These are phyloP conservation scores for Sphaerostilbella broomeana DNA, from an alignment of 2,329 filamentous ascomycete genomes.

Conservation along the genomic window DNA sequence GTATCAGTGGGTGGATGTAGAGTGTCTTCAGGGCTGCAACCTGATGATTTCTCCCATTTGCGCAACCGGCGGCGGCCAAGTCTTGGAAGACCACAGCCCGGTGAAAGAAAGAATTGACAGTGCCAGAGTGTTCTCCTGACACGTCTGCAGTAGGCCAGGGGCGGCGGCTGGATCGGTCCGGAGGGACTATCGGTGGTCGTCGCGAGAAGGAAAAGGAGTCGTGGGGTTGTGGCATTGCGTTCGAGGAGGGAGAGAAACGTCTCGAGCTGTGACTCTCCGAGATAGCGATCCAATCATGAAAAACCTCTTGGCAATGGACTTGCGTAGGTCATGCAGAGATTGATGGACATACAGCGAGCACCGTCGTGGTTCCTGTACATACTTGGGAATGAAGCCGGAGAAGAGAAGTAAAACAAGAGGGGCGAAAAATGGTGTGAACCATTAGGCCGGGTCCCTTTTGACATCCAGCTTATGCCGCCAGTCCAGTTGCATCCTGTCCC, in stretches of 20 bases:
- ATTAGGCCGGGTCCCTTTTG: slow-evolving; percentile 1
- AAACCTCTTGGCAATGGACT: slow-evolving; percentile 4
- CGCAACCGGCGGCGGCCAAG: slow-evolving; percentile 9
- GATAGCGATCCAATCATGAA: slow-evolving; percentile 12
- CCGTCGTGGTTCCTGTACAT: slow-evolving; percentile 3
- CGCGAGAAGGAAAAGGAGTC: slow-evolving; percentile 10
- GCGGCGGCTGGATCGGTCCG: background rate
- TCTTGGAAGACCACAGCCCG: slow-evolving; percentile 3
- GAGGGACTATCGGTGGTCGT: slow-evolving; percentile 8
- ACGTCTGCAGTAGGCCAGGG: slow-evolving; percentile 8
- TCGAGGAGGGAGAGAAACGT: slow-evolving; percentile 9
- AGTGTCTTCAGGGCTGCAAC: slow-evolving; percentile 10
- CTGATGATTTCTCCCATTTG: background rate
- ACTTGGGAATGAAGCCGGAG: slow-evolving; percentile 5
- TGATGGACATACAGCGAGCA: slow-evolving; percentile 7
- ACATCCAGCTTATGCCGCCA: slow-evolving; percentile 1
- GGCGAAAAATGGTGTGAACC: slow-evolving; percentile 3
- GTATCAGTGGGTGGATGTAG: slow-evolving; percentile 3
- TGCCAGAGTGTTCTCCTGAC: slow-evolving; percentile 10
- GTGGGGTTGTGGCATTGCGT: slow-evolving; percentile 9
- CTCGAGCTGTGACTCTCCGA: slow-evolving; percentile 3
- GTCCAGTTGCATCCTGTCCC: background rate
- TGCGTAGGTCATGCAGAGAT: slow-evolving; percentile 5
- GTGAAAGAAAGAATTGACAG: slow-evolving; percentile 9
- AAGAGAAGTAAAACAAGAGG: slow-evolving; percentile 3